Conservation (phyloP, 495 filamentous ascomycete genomes). For the Pseudevernia furfuracea region DNA sequence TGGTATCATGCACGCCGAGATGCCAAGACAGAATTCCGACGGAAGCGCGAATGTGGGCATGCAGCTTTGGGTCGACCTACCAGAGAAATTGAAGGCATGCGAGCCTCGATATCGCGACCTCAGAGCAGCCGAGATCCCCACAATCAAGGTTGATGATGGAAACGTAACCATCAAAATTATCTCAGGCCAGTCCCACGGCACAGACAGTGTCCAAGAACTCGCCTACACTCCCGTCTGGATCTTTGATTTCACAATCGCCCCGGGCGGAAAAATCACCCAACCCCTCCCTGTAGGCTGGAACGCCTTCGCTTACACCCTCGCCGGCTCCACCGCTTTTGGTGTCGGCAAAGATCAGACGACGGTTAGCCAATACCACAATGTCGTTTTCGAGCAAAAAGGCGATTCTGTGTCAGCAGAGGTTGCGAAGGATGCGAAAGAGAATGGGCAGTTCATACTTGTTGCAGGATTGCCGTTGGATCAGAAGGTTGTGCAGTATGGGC, state of each 20-base stretch:
- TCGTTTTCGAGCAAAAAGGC: constrained; percentile 77
- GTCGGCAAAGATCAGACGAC: constrained; percentile 42
- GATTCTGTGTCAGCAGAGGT: constrained; percentile 66
- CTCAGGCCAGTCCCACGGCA: constrained; percentile 69
- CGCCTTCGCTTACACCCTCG: constrained; percentile 76
- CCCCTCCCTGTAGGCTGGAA: constrained; percentile 77
- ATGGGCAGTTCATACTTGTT: constrained; percentile 66
- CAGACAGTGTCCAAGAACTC: constrained; percentile 78
- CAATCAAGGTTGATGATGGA: constrained; percentile 56
- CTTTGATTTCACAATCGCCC: constrained; percentile 73
- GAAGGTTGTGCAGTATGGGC: constrained; percentile 90
- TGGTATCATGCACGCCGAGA: constrained; percentile 94
- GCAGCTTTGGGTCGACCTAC: constrained; percentile 93
- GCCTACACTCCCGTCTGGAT: constrained; percentile 96
- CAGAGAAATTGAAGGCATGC: constrained; percentile 69
- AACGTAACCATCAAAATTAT: constrained; percentile 84
- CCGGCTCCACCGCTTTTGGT: constrained; percentile 62
- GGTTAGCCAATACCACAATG: constrained; percentile 67
- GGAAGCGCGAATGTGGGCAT: constrained; percentile 76
- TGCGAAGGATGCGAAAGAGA: constrained; percentile 56
- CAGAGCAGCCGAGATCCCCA: constrained; percentile 65
- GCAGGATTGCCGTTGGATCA: constrained; percentile 85
- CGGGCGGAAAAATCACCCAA: constrained; percentile 69
- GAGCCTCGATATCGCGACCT: constrained; percentile 91
- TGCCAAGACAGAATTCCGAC: constrained; percentile 75